phyloP scores from a whole-genome alignment of 768 basidiomycete genomes.

The Tylopilus cervinicoccineus region DNA sequence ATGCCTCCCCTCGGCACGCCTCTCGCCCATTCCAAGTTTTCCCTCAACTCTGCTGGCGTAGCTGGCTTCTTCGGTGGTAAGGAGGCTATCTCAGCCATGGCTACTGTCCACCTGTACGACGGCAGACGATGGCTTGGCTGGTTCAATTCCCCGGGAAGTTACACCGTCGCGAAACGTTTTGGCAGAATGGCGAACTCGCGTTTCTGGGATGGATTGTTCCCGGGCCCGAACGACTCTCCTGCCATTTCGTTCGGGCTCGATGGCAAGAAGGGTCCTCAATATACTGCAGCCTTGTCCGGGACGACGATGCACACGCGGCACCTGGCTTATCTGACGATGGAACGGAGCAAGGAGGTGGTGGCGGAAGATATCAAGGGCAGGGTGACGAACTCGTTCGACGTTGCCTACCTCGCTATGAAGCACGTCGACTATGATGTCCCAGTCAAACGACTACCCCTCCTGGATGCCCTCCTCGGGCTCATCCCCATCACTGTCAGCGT shows the following conservation, averaged over 20 bases:
- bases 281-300: conserved; percentile 28
- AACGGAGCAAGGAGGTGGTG: conserved; percentile 3
- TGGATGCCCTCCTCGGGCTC: conserved; percentile 13
- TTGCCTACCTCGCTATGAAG: conserved; percentile 22
- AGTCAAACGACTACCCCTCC: not conserved
- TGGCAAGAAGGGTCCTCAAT: conserved; percentile 27
- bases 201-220: conserved; percentile 32
- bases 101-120: conserved; percentile 27
- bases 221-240: conserved; percentile 21
- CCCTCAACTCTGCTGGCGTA: conserved; percentile 28
- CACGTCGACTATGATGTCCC: not conserved
- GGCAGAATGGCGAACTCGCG: conserved; percentile 26
- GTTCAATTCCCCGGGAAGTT: conserved; percentile 36
- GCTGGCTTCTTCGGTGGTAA: conserved; percentile 36
- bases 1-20: conserved; percentile 14
- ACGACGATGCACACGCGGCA: conserved; percentile 26
- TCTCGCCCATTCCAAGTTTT: conserved; percentile 9
- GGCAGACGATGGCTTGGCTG: conserved; percentile 33
- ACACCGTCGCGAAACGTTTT: conserved; percentile 31
- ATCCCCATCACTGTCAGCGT: conserved; percentile 27
- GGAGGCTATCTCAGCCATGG: conserved; percentile 34
- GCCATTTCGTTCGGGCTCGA: conserved; percentile 27
- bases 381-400: conserved; percentile 5
- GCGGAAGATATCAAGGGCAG: not conserved
- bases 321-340: conserved; percentile 24